A percentile compares a stretch with the other conserved stretches of the same genome.
phyloP scores from a whole-genome alignment of 1,284 basidiomycete species.

The Kwoniella shivajii region DNA sequence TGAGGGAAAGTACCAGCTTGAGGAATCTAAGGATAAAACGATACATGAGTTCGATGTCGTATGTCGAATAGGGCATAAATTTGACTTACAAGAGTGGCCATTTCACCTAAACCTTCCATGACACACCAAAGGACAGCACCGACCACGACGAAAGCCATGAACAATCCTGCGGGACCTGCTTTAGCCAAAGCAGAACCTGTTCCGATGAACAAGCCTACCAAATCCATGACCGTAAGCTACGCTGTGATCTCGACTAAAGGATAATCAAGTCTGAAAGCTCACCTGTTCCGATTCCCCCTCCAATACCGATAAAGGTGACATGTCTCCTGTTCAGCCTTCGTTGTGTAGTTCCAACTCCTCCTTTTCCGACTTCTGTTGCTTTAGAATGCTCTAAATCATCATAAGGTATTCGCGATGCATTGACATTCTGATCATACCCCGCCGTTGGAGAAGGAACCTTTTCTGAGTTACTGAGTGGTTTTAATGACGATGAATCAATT shows the following conservation, averaged over 20 bases:
- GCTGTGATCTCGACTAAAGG: background rate
- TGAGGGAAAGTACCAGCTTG: constrained; percentile 15
- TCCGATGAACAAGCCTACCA: constrained; percentile 11
- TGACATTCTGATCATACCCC: too few species aligned
- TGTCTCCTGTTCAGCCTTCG: constrained; percentile 8
- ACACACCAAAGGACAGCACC: constrained; percentile 17
- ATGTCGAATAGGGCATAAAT: background rate
- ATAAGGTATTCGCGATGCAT: too few species aligned
- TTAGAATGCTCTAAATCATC: background rate
- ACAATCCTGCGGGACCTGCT: constrained; percentile 19
- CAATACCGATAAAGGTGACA: constrained; percentile 15
- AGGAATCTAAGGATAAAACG: constrained; percentile 1
- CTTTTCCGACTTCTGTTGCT: background rate
- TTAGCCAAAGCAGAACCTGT: constrained; percentile 13
- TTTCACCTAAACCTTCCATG: constrained; percentile 17
- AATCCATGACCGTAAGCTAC: background rate
- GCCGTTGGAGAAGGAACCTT: too few species aligned
- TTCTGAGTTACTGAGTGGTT: too few species aligned
- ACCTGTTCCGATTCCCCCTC: constrained; percentile 15
- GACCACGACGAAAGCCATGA: constrained; percentile 17
- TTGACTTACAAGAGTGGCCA: constrained; percentile 15
- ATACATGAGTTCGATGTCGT: background rate
- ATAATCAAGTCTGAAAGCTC: background rate
- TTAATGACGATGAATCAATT: too few species aligned
- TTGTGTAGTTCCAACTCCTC: constrained; percentile 9